A percentile compares a stretch with the other conserved stretches of the same genome.
Evolutionary conservation across 2,329 filamentous ascomycete genomes (phyloP).

Genomic region (Neofusicoccum parvum): DNA sequence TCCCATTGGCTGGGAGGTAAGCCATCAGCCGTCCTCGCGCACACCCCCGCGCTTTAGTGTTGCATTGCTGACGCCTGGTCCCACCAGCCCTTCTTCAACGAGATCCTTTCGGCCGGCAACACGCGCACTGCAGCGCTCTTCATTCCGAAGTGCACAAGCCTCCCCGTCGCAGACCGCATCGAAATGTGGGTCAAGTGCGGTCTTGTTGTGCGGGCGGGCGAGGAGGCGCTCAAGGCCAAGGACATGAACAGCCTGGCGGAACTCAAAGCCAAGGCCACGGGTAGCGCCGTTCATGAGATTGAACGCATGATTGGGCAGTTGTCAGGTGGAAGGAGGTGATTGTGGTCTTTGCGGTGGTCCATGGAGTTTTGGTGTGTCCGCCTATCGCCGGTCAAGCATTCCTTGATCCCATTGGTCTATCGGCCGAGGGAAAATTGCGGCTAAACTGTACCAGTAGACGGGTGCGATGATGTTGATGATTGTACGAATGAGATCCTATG

Average conservation of each 20-base stretch:
- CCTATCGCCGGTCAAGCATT: background rate
- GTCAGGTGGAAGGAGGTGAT: slow-evolving; percentile 12
- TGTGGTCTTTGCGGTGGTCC: background rate
- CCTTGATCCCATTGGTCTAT: background rate
- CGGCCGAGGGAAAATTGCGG: slow-evolving; percentile 8
- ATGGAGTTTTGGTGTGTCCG: slow-evolving; percentile 3
- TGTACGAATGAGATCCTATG: slow-evolving; percentile 4
- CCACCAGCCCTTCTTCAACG: slow-evolving; percentile 82
- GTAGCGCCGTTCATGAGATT: slow-evolving; percentile 73
- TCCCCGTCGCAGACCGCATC: slow-evolving; percentile 70
- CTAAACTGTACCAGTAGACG: background rate
- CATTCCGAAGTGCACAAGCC: slow-evolving; percentile 79
- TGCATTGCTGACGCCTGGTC: background rate
- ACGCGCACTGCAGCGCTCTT: slow-evolving; percentile 81
- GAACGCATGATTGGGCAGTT: slow-evolving; percentile 70
- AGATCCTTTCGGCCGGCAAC: slow-evolving; percentile 85
- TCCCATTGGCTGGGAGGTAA: slow-evolving; percentile 86
- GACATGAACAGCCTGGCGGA: slow-evolving; percentile 75
- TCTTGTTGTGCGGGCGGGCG: slow-evolving; percentile 82
- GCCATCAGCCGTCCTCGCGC: background rate
- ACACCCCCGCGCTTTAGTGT: background rate
- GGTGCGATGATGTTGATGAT: background rate
- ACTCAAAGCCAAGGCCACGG: slow-evolving; percentile 72
- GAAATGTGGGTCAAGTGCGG: slow-evolving; percentile 98
- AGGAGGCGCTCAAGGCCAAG: slow-evolving; percentile 83